Conservation (phyloP, 2,329 filamentous ascomycete species). For the Phyllosticta citriasiana region DNA sequence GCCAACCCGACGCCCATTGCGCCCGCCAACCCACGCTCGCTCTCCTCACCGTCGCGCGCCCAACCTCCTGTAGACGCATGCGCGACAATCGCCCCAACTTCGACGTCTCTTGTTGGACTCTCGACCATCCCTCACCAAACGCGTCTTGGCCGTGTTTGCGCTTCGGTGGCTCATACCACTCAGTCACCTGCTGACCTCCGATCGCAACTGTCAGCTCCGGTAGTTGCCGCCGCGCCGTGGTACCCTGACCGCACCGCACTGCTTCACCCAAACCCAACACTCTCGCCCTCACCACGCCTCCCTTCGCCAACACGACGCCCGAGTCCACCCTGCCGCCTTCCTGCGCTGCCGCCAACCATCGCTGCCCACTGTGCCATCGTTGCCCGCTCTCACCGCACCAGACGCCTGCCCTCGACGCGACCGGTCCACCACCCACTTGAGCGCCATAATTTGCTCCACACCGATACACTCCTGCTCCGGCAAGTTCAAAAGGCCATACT, state of each 20-base stretch:
- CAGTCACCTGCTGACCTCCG: slow-evolving; percentile 11
- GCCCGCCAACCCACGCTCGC: slow-evolving; percentile 3
- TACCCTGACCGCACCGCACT: slow-evolving; percentile 6
- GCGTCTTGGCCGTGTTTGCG: slow-evolving; percentile 6
- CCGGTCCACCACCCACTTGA: slow-evolving; percentile 2
- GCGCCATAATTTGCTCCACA: not conserved
- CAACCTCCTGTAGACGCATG: slow-evolving; percentile 7
- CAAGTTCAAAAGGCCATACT: not conserved
- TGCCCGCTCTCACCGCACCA: slow-evolving; percentile 8
- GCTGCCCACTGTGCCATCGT: slow-evolving; percentile 1
- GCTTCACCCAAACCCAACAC: not conserved
- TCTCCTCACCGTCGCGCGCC: slow-evolving; percentile 9
- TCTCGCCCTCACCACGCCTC: not conserved
- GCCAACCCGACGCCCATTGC: slow-evolving; percentile 3
- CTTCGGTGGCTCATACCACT: slow-evolving; percentile 4
- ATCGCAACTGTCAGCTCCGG: slow-evolving; percentile 18
- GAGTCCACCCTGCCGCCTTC: not conserved
- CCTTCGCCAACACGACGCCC: not conserved
- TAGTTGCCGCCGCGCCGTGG: slow-evolving; percentile 17
- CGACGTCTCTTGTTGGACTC: not conserved
- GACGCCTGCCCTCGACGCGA: slow-evolving; percentile 6
- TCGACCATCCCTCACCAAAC: not conserved
- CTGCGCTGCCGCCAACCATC: not conserved
- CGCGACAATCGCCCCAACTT: slow-evolving; percentile 6
- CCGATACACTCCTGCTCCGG: not conserved